Conservation (phyloP, 2,329 filamentous ascomycete genomes). For the Stagonosporopsis rhizophila region DNA sequence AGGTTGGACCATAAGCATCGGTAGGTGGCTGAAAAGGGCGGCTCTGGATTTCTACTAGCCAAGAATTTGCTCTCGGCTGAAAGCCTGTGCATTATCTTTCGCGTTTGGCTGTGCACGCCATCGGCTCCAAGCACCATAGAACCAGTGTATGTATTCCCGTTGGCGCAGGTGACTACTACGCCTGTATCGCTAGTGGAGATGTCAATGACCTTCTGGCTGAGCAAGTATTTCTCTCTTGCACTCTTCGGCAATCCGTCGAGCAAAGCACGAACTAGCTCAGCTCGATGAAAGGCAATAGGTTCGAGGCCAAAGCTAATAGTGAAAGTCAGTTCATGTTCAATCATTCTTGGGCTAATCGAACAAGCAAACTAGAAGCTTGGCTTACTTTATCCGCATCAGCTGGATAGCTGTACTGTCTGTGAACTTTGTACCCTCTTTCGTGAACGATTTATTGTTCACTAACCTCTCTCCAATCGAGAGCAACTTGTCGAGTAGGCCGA, state of each 20-base stretch:
- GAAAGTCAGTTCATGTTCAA: not conserved
- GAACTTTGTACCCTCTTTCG: not conserved
- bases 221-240: not conserved
- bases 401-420: not conserved
- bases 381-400: not conserved
- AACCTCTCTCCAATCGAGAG: not conserved
- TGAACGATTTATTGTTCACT: not conserved
- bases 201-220: constrained; percentile 1
- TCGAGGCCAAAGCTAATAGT: not conserved
- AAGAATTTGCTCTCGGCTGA: not conserved
- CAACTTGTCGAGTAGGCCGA: constrained; percentile 5
- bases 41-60: not conserved
- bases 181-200: not conserved
- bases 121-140: constrained; percentile 9
- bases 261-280: constrained; percentile 2
- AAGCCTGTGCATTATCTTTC: constrained; percentile 2
- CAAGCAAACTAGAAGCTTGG: not conserved
- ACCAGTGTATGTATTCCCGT: not conserved
- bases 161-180: constrained; percentile 3
- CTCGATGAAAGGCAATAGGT: not conserved
- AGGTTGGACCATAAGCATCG: constrained; percentile 4
- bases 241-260: not conserved
- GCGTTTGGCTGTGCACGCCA: constrained; percentile 4
- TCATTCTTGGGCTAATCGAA: not conserved
- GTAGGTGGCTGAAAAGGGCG: not conserved